Evolutionary conservation across 441 rosid genomes (phyloP).

Genomic region (Arabidopsis hybrid): DNA sequence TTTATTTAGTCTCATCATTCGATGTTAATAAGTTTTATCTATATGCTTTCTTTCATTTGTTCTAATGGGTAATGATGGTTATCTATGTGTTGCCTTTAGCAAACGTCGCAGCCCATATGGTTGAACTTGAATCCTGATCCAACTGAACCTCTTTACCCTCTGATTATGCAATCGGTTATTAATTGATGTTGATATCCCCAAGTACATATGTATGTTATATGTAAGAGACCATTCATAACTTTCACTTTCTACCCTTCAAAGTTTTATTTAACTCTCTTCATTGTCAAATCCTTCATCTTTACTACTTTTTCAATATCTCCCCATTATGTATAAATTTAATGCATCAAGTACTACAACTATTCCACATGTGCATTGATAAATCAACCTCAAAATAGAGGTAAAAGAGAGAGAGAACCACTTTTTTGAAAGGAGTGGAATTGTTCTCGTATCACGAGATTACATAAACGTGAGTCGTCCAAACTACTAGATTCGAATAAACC

Average conservation of each 20-base stretch:
- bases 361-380: neutral
- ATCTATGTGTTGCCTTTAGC: neutral
- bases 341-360: no score
- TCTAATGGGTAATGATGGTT: neutral
- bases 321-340: no score
- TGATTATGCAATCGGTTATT: neutral
- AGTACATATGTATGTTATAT: neutral
- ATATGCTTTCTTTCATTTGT: neutral
- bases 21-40: neutral
- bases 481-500: neutral
- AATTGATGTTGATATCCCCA: neutral
- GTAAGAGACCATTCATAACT: constrained; percentile 40
- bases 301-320: neutral
- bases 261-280: constrained; percentile 41
- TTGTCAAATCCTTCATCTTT: constrained; percentile 44
- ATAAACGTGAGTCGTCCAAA: neutral
- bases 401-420: neutral
- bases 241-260: constrained; percentile 46
- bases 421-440: neutral
- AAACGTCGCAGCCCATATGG: neutral
- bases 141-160: neutral
- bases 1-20: neutral
- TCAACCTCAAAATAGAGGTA: neutral
- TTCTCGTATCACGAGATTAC: neutral
- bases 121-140: constrained; percentile 12